Evolutionary conservation across 1,139 yeast genomes (phyloP), one percentile per base, ranked within the genome.

Genomic region (Pichia sp.): DNA sequence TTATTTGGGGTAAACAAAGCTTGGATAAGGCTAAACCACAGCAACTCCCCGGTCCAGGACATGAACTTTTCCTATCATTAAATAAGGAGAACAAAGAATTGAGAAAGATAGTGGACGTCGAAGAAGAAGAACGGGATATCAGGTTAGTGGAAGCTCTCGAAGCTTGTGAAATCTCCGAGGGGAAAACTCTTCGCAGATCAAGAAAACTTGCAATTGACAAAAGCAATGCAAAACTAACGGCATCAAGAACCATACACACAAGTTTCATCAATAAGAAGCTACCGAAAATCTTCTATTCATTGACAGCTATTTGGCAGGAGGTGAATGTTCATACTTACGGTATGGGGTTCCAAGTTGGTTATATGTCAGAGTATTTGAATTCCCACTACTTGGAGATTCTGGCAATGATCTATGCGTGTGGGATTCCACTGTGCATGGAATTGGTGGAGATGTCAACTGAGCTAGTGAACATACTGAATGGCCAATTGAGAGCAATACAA

Each of bases 371-470:
- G 1, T 50, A 79, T 2, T 58, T 80, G 27, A 62, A 66, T 23
- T 69, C 75, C 0, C 88, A 80, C 51, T 79, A 67, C 51, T 49
- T 81, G 35, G 69, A 74, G 38, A 76, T 85, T 0, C 51, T 82
- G 40, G 66, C 76, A 0, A 52, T 81, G 17, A 49, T 81, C 6
- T 54, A 78, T 20, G 74, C 74, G 37, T 62, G 77, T 34, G 76
- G 82, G 0, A 69, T 70, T 44, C 85, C 86, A 0, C 56, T 74
- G 0, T 61, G 72, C 1, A 48, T 58, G 0, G 71, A 73, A 38
- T 47, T 75, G 16, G 56, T 61, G 2, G 83, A 74, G 29, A 78
- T 81, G 85, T 61, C 73, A 1, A 55, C 61, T 4, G 88, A 79
- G 46, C 58, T 67, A 37, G 47, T 79, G 16, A 56, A 62, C 2